Percentiles rank a stretch among this genome's conserved stretches.
Conservation (phyloP, 495 filamentous ascomycete genomes). For the Aspergillus bertholletiae region DNA sequence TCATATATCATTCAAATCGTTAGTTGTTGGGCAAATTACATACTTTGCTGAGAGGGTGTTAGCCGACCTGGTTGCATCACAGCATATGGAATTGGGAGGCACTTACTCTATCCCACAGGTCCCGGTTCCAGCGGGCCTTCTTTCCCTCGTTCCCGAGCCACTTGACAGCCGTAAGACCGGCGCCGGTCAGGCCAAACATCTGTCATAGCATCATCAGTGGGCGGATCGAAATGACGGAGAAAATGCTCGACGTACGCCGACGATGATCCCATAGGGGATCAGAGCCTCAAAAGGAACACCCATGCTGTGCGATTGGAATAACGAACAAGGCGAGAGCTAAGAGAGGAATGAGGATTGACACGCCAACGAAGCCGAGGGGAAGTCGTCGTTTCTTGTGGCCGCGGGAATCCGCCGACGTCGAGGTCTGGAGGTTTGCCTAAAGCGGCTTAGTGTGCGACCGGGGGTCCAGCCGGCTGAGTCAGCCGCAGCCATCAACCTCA, state of each 20-base stretch:
- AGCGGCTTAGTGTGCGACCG: slow-evolving; percentile 31
- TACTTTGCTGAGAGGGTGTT: slow-evolving; percentile 69
- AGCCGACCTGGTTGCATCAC: slow-evolving; percentile 30
- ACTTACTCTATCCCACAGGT: slow-evolving; percentile 91
- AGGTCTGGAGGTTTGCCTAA: slow-evolving; percentile 29
- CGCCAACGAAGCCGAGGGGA: neutral
- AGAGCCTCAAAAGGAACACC: slow-evolving; percentile 94
- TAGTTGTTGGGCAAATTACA: slow-evolving; percentile 21
- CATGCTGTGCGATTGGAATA: slow-evolving; percentile 53
- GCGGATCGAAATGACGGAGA: neutral
- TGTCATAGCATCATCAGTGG: slow-evolving; percentile 32
- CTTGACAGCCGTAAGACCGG: slow-evolving; percentile 68
- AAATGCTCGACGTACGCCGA: slow-evolving; percentile 58
- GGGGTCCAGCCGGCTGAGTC: slow-evolving; percentile 33
- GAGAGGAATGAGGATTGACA: neutral
- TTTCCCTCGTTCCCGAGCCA: slow-evolving; percentile 85
- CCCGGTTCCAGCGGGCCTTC: slow-evolving; percentile 73
- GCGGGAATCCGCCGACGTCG: slow-evolving; percentile 12
- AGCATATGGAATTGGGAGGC: slow-evolving; percentile 24
- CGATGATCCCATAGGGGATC: slow-evolving; percentile 89
- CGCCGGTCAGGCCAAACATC: slow-evolving; percentile 89
- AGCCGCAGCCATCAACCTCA: slow-evolving; percentile 43
- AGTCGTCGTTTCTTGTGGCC: slow-evolving; percentile 4
- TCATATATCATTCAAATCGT: neutral
- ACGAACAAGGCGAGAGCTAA: neutral